Evolutionary conservation across 2,329 filamentous ascomycete genomes (phyloP).

Genomic region (Bipolaris cookei): DNA sequence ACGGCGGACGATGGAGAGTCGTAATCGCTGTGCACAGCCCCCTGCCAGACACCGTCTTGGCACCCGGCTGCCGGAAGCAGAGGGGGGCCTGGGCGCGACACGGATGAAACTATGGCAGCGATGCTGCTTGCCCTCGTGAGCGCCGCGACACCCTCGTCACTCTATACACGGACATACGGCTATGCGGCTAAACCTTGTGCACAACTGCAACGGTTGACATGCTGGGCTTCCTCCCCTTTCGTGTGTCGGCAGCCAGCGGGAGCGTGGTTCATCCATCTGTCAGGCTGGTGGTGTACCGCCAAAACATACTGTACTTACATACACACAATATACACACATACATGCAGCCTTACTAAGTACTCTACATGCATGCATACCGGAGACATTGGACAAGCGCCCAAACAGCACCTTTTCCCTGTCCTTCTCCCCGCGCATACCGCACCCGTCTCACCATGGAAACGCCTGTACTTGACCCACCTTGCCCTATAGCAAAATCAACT

Average conservation of each 20-base stretch:
- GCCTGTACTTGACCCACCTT: constrained; percentile 13
- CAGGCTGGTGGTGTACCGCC: not conserved
- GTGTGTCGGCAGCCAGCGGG: not conserved
- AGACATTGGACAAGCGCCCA: constrained; percentile 5
- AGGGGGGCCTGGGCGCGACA: constrained; percentile 28
- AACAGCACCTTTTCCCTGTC: constrained; percentile 3
- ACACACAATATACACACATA: too few relatives aligned
- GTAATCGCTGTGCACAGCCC: constrained; percentile 35
- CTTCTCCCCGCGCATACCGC: constrained; percentile 11
- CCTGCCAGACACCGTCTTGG: constrained; percentile 24
- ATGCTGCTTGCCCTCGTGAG: not conserved
- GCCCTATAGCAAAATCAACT: not conserved
- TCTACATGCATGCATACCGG: constrained; percentile 4
- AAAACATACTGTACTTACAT: not conserved
- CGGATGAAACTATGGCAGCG: constrained; percentile 25
- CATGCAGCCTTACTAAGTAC: too few relatives aligned
- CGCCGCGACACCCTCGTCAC: not conserved
- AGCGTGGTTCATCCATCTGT: too few relatives aligned
- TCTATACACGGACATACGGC: not conserved
- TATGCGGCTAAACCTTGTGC: not conserved
- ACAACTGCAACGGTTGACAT: not conserved
- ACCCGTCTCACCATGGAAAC: constrained; percentile 15
- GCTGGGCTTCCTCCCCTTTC: not conserved
- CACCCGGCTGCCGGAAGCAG: constrained; percentile 17
- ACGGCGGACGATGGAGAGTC: constrained; percentile 23